Base-by-base conservation (phyloP, 2,329 filamentous ascomycete species). In the Aspergillus sp. region DNA sequence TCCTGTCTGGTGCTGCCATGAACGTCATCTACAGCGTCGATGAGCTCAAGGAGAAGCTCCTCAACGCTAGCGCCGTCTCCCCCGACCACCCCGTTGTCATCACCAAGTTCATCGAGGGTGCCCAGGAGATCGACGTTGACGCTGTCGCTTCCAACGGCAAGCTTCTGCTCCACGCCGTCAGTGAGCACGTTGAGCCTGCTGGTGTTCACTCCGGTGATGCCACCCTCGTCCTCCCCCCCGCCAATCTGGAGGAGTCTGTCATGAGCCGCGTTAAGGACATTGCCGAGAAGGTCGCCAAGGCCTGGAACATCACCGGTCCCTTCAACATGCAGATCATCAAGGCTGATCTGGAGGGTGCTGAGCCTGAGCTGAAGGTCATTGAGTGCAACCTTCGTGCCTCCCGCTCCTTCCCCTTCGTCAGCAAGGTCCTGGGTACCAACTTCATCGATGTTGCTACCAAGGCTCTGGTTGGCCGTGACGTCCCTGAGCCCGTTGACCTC, bases 301-400 rank as follows among this genome's bases (percentile, higher is more conserved):
- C 95, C 51, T 97, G 94, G 92, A 92, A 86, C 73, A 98, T 98
- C 77, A 98, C 92, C 19, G 95, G 95, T 58, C 95, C 95, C 61
- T 99, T 98, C 87, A 99, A 99, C 85, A 98, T 99, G 94, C 95
- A 99, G 76, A 96, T 99, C 79, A 98, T 99, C 85, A 96, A 96
- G 82, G 92, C 91, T 38, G 84, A 91, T 12, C 83, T 90, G 32
- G 88, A 91, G 61, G 90, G 90, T 60, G 89, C 89, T 58, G 85
- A 89, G 72, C 87, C 91, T 36, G 83, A 86, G 28, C 86, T 98
- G 67, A 97, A 97, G 84, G 94, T 98, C 72, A 98, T 98, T 65
- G 94, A 98, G 81, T 98, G 94, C 83, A 98, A 98, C 79, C 88
- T 98, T 64, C 94, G 94, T 77, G 95, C 94, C 59, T 98, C 94